Percentiles rank a stretch among this genome's conserved stretches.
Evolutionary conservation across 73 alveolate genomes (phyloP).

Genomic region (Stentor roeselii): DNA sequence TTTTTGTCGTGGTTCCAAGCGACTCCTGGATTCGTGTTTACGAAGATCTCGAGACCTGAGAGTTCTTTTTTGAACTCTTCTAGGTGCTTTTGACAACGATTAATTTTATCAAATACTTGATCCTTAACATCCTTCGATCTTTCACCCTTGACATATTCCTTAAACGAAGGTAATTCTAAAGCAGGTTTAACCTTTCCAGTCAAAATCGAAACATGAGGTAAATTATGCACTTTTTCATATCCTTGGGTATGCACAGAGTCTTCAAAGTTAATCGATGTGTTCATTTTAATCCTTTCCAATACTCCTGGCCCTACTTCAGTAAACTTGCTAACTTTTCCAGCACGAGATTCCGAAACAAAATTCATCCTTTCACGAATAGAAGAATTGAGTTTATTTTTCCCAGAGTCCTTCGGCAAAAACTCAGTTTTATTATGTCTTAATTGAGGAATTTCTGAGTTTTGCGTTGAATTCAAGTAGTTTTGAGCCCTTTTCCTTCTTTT

Average conservation of each 20-base stretch:
- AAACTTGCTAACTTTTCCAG: not conserved
- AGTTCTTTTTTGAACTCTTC: slow-evolving; percentile 16
- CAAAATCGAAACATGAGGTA: slow-evolving; percentile 13
- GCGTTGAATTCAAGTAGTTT: not conserved
- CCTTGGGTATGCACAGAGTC: not conserved
- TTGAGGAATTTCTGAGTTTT: not conserved
- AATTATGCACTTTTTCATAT: not conserved
- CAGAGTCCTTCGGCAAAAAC: not conserved
- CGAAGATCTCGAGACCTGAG: slow-evolving; percentile 16
- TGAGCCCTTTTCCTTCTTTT: not conserved
- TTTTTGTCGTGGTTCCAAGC: slow-evolving; percentile 14
- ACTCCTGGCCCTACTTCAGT: not conserved
- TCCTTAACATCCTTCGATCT: not conserved
- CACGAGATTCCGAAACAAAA: not conserved
- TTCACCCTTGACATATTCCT: not conserved
- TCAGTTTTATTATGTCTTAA: not conserved
- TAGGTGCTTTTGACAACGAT: not conserved
- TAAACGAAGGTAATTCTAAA: not conserved
- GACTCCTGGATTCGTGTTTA: not conserved
- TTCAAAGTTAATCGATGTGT: not conserved
- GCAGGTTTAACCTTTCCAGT: slow-evolving; percentile 10
- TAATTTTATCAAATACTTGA: not conserved
- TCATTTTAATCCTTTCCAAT: not conserved
- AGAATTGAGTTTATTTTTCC: not conserved
- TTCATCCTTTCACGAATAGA: not conserved